Percentiles rank a stretch among this genome's conserved stretches.
Evolutionary conservation across 345 rosid species (phyloP).

Genomic region (Rhizophora apiculata): DNA sequence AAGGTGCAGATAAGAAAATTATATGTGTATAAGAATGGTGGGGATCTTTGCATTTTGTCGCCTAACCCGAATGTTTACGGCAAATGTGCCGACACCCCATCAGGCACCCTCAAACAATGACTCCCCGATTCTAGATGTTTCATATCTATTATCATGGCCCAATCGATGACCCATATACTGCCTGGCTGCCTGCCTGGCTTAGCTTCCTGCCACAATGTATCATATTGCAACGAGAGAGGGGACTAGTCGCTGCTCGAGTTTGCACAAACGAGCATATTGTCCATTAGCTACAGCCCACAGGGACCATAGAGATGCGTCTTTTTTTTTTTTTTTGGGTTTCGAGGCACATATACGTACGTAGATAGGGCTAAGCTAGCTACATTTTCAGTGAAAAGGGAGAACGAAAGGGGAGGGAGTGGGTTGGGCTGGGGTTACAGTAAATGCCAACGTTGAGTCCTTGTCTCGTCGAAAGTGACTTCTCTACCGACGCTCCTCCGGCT

Average conservation of each 20-base stretch:
- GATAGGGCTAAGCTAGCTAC: too few relatives aligned
- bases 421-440: neutral
- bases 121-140: neutral
- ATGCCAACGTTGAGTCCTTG: slow-evolving; percentile 10
- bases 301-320: too few relatives aligned
- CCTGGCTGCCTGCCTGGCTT: too few relatives aligned
- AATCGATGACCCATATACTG: too few relatives aligned
- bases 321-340: too few relatives aligned
- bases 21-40: too few relatives aligned
- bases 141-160: neutral
- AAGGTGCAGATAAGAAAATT: too few relatives aligned
- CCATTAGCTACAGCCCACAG: too few relatives aligned
- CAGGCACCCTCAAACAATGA: slow-evolving; percentile 4
- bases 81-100: neutral
- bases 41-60: slow-evolving; percentile 8
- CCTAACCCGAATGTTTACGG: slow-evolving; percentile 4
- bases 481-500: slow-evolving; percentile 7
- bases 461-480: slow-evolving; percentile 25
- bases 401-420: neutral
- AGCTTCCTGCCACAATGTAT: too few relatives aligned
- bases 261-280: too few relatives aligned
- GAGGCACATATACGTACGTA: too few relatives aligned
- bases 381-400: neutral
- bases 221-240: neutral
- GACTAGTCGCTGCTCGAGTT: too few relatives aligned